Percentiles rank a stretch among this genome's conserved stretches.
Conservation (phyloP, 371 early-diverging fungal species). For the Circinella umbellata region DNA sequence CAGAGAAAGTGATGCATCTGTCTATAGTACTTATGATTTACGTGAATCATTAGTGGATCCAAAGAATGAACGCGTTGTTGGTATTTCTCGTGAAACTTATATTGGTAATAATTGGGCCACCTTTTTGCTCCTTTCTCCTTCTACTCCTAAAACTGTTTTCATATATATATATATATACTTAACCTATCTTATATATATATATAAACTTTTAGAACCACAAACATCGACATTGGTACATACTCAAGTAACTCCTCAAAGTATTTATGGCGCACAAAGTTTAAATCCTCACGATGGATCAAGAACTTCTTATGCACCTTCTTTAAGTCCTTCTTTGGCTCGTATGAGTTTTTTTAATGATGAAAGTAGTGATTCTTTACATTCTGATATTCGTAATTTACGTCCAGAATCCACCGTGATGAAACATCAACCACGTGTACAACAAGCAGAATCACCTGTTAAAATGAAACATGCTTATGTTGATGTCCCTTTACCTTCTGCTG, state of each 20-base stretch:
- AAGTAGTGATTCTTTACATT: constrained; percentile 23
- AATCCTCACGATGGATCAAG: constrained; percentile 9
- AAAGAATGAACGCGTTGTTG: constrained; percentile 13
- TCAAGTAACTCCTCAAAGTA: constrained; percentile 29
- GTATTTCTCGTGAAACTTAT: constrained; percentile 28
- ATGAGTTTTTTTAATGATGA: constrained; percentile 20
- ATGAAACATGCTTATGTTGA: constrained; percentile 28
- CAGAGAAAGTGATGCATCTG: constrained; percentile 18
- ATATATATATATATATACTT: not conserved
- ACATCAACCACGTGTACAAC: constrained; percentile 16
- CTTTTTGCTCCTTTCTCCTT: not conserved
- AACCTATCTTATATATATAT: not conserved
- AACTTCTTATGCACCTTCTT: constrained; percentile 1
- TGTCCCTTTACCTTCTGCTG: constrained; percentile 21
- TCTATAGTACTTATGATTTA: constrained; percentile 29
- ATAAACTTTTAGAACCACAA: constrained; percentile 22
- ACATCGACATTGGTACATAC: constrained; percentile 27
- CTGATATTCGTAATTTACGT: constrained; percentile 23
- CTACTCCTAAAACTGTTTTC: no score
- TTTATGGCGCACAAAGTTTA: constrained; percentile 22
- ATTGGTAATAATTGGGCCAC: constrained; percentile 28
- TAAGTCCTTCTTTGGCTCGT: not conserved
- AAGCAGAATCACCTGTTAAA: constrained; percentile 19
- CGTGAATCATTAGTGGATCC: constrained; percentile 38
- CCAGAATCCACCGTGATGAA: constrained; percentile 13